Evolutionary conservation across 768 basidiomycete species (phyloP), one percentile per base, ranked within the genome.

Genomic region (Podaxis sp.): DNA sequence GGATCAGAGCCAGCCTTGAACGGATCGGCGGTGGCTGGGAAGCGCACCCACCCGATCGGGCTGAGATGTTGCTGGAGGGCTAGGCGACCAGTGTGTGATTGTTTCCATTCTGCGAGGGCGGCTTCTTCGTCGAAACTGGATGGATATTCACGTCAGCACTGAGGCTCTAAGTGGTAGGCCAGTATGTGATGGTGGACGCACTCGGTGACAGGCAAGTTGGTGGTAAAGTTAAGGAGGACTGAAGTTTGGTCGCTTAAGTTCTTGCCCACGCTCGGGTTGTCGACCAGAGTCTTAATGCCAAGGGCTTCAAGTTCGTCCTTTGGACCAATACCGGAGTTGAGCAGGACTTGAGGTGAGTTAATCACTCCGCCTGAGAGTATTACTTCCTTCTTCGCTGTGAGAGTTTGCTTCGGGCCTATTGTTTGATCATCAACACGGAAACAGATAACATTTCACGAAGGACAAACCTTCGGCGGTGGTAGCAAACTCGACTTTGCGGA

Each of bases 301-400:
- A 66, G 19, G 1, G 66, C 53, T 11, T 53, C 27, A 8, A 68
- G 49, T 36, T 60, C 61, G 8, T 51, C 36, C 13, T 58, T 43
- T 19, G 63, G 61, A 4, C 71, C 71, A 46, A 72, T 72, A 63
- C 69, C 69, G 2, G 69, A 70, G 9, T 64, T 58, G 50, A 70
- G 63, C 5, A 70, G 61, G 24, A 73, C 65, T 2, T 68, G 63
- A 0, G 73, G 71, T 0, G 72, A 72, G 15, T 68, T 70, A 53
- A 73, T 68, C 9, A 69, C 67, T 4, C 74, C 74, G 12, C 72
- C 73, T 6, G 73, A 69, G 4, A 75, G 66, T 19, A 75, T 69
- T 22, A 75, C 64, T 50, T 75, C 74, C 25, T 71, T 72, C 1
- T 38, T 60, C 0, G 73, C 73, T 1, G 63, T 67, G 1, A 70